phyloP scores from a whole-genome alignment of 257 asterid species.

The Buddleja alternifolia region DNA sequence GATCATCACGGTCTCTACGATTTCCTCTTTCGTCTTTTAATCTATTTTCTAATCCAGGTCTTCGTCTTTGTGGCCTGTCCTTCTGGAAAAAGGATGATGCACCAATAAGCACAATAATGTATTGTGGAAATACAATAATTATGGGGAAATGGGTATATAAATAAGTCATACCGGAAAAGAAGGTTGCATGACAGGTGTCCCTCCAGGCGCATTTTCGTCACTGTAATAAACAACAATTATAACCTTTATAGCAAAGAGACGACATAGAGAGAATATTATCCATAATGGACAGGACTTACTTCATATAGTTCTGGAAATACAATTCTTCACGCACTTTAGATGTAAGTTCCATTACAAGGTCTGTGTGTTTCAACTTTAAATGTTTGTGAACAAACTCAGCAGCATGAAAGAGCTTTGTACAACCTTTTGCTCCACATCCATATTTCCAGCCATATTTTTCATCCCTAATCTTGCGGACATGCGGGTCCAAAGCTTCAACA shows the following conservation, averaged over 20 bases:
- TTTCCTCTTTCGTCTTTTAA: constrained; percentile 78
- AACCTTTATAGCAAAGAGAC: constrained; percentile 21
- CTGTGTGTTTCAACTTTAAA: constrained; percentile 91
- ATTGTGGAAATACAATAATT: neutral
- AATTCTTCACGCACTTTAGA: constrained; percentile 91
- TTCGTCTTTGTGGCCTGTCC: constrained; percentile 73
- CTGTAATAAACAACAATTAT: constrained; percentile 50
- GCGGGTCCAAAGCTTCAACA: constrained; percentile 84
- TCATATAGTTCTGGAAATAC: constrained; percentile 90
- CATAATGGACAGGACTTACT: constrained; percentile 51
- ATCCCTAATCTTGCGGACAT: constrained; percentile 94
- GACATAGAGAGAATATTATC: neutral
- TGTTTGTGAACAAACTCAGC: constrained; percentile 93
- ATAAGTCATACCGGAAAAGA: constrained; percentile 64
- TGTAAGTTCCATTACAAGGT: constrained; percentile 70
- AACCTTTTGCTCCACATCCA: constrained; percentile 99
- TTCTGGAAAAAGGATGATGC: constrained; percentile 54
- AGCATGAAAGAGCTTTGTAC: constrained; percentile 99
- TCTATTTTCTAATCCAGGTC: constrained; percentile 74
- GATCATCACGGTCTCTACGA: constrained; percentile 71
- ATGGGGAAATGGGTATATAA: neutral
- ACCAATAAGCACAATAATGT: constrained; percentile 20
- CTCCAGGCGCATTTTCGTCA: constrained; percentile 96
- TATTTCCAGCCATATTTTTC: constrained; percentile 99
- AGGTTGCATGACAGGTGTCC: constrained; percentile 88